Evolutionary conservation across 2,329 filamentous ascomycete species (phyloP), one percentile per base, ranked within the genome.

Genomic region (Rutstroemia sp.): DNA sequence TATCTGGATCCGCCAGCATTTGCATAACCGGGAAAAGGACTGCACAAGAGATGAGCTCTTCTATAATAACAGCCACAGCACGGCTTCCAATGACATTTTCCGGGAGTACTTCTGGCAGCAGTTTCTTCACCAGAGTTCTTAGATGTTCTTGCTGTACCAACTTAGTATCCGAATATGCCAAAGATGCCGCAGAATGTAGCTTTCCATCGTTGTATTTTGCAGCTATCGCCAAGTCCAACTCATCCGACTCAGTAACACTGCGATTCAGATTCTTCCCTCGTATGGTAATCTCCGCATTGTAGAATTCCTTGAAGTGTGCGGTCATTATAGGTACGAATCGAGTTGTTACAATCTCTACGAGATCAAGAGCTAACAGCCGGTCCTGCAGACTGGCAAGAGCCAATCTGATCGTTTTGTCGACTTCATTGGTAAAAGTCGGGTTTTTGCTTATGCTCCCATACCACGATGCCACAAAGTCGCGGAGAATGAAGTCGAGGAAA

Each of bases 201-300:
- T 87, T 89, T 25, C 92, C 92, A 69, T 95, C 87, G 54, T 81
- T 86, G 72, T 94, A 99, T 72, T 95, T 96, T 42, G 83, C 86
- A n/a, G 94, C 94, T 71, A 99, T 95, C 1, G 94, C 94, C 63
- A 95, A 77, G 71, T 97, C 92, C 65, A 99, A 76, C 77, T 99
- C 94, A 68, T 96, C 92, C 0, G 92, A 95, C 73, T 99, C 94
- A 2, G 95, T 97, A 55, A 99, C 85, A 62, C 87, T 91, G 52
- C 89, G 84, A 64, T 91, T 94, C 56, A 97, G 76, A 71, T 95
- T 89, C 69, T 85, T 88, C 12, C 95, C 95, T 54, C 92, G 82
- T 10, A 99, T 89, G 8, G 84, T 81, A 57, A 87, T 82, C 74
- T 99, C 94, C 0, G 94, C 94, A 62, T 94, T 85, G 70, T 92